These are phyloP conservation scores for Lophiotrema nucula DNA, from an alignment of 495 filamentous ascomycete species.

Conservation along the genomic window DNA sequence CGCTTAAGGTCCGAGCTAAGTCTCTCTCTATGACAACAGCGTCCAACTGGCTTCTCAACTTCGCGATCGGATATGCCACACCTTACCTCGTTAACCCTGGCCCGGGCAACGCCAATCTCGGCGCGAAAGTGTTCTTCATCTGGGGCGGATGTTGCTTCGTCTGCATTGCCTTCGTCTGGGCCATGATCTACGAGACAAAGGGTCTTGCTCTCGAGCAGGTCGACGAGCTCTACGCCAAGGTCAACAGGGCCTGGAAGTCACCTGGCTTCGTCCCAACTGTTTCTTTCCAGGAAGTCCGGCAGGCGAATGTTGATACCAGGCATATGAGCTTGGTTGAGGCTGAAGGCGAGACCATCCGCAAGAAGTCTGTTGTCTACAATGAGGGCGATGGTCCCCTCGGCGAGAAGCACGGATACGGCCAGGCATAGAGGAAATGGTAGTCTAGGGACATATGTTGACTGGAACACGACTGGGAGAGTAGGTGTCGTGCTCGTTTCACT, in stretches of 20 bases:
- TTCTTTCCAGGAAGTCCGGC: conserved; percentile 40
- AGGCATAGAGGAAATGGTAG: too few species aligned
- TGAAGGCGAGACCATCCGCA: conserved; percentile 19
- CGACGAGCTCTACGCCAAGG: conserved; percentile 43
- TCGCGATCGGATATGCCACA: conserved; percentile 43
- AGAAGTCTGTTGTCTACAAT: conserved; percentile 24
- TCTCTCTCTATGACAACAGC: conserved; percentile 42
- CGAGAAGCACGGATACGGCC: conserved; percentile 17
- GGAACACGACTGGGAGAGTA: too few species aligned
- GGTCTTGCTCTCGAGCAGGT: conserved; percentile 42
- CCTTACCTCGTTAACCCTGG: conserved; percentile 43
- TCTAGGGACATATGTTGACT: too few species aligned
- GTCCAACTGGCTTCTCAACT: conserved; percentile 47
- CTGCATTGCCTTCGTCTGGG: conserved; percentile 42
- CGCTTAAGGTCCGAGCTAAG: conserved; percentile 44
- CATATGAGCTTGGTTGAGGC: conserved; percentile 29
- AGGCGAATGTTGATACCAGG: conserved; percentile 10
- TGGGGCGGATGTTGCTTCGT: conserved; percentile 42
- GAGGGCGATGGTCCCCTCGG: conserved; percentile 20
- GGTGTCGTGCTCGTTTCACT: too few species aligned
- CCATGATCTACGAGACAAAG: conserved; percentile 45
- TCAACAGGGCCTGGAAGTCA: conserved; percentile 34
- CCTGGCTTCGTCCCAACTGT: conserved; percentile 38
- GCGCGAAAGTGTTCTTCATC: conserved; percentile 45
- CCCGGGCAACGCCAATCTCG: conserved; percentile 41